Conservation (phyloP, 139 green algal genomes). For the Asterochloris sp. region DNA sequence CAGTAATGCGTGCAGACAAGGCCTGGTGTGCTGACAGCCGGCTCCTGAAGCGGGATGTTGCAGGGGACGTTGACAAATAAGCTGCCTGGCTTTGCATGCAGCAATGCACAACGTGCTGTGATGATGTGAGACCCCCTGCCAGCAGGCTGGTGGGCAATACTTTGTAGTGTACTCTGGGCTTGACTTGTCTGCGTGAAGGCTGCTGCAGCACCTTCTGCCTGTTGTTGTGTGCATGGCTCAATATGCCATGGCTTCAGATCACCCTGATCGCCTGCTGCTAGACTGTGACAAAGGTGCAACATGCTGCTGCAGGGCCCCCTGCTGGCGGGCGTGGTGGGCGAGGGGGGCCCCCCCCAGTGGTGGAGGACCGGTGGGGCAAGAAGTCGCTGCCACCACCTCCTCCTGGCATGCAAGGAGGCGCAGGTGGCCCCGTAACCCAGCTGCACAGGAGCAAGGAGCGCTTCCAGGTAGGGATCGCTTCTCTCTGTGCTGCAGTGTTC, state of each 20-base stretch:
- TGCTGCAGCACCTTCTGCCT: not conserved
- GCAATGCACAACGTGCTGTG: too few relatives aligned
- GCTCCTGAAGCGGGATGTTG: too few relatives aligned
- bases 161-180: not conserved
- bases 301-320: not conserved
- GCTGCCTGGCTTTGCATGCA: too few relatives aligned
- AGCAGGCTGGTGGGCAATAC: not conserved
- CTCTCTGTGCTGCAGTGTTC: not conserved
- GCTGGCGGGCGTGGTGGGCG: not conserved
- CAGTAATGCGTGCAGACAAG: too few relatives aligned
- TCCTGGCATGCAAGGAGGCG: slow-evolving; percentile 26
- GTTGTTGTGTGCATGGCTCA: not conserved
- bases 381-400: slow-evolving; percentile 43
- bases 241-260: not conserved
- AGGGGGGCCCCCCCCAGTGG: slow-evolving; percentile 18
- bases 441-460: slow-evolving; percentile 61
- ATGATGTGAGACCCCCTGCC: not conserved
- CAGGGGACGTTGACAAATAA: too few relatives aligned
- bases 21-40: too few relatives aligned
- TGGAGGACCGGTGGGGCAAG: slow-evolving; percentile 52
- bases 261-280: too few relatives aligned
- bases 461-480: slow-evolving; percentile 35
- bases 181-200: not conserved
- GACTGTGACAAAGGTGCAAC: not conserved
- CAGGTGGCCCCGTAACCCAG: slow-evolving; percentile 17